phyloP scores from a whole-genome alignment of 139 green algal species.

The Picochlorum sp. region DNA sequence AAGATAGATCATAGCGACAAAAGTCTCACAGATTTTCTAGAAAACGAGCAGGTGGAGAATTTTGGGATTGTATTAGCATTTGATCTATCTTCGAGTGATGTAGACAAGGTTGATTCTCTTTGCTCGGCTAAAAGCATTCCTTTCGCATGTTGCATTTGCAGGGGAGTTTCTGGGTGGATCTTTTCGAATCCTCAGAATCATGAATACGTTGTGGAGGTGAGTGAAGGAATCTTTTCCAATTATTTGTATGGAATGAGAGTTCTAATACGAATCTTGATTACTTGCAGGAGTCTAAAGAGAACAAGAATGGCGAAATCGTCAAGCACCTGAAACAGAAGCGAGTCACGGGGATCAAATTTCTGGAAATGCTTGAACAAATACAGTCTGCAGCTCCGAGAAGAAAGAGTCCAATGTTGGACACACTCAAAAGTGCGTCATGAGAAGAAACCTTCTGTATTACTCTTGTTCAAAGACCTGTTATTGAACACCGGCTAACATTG shows the following conservation, averaged over 20 bases:
- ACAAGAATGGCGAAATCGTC: background rate
- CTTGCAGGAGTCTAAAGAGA: too few species aligned
- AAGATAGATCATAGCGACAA: conserved; percentile 35
- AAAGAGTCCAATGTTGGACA: conserved; percentile 1
- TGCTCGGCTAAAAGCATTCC: conserved; percentile 31
- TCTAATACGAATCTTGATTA: too few species aligned
- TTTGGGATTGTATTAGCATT: conserved; percentile 44
- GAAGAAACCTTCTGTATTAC: background rate
- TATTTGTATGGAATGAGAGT: too few species aligned
- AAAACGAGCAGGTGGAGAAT: conserved; percentile 3
- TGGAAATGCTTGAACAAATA: background rate
- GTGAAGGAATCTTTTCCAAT: background rate
- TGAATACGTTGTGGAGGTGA: conserved; percentile 32
- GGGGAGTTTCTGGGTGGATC: conserved; percentile 42
- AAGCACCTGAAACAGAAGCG: background rate
- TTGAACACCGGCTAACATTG: too few species aligned
- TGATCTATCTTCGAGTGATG: conserved; percentile 13
- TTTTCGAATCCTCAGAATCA: conserved; percentile 67
- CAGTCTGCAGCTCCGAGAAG: background rate
- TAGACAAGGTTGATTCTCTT: conserved; percentile 26
- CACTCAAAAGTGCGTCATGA: background rate
- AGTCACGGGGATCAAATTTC: background rate
- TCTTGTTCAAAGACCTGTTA: too few species aligned
- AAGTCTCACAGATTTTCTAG: background rate
- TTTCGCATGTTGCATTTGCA: conserved; percentile 47